Base-by-base conservation (phyloP, 1,139 yeast genomes). In the Candida mesenterica region DNA sequence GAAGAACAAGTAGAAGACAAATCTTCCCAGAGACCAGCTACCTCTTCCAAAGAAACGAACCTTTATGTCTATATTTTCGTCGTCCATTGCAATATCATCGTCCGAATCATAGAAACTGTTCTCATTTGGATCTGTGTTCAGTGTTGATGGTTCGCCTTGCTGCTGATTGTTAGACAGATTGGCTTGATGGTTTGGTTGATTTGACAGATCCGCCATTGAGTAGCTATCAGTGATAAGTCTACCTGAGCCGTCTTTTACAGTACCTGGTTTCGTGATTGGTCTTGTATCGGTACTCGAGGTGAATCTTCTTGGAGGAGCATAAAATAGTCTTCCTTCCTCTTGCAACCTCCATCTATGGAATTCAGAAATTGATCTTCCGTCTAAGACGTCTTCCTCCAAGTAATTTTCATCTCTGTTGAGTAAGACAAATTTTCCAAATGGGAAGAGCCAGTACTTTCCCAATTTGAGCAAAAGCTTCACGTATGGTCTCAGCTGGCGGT, bases 361-460 rank as follows among this genome's bases (percentile, higher is more conserved):
- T 55, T 90, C 97, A 15, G 81, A 79, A 8, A 89, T 67, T 3
- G 94, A 77, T 32, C 94, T 75, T 8, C 97, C 98, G 50, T 86
- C 95, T 43, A 89, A 79, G 33, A 81, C 85, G 59, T 92, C 98
- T 59, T 92, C 98, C 28, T 76, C 76, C 36, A 87, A 62, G 55
- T 92, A 92, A 48, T 84, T 83, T 43, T 84, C 82, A 49, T 88
- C 96, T 43, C 79, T 80, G 41, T 75, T 76, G 45, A 92, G 69
- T 40, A 88, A 76, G 1, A 92, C 95, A 51, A 87, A 82, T 51
- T 84, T 87, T 5, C 97, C 97, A 65, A 90, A 92, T 2, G 98
- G 98, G 58, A 70, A 77, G 26, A 87, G 59, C 57, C 90, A 68
- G 54, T 86, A 92, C 15, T 61, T 59, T 3, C 94, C 96, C 36